These are phyloP conservation scores for Neofusicoccum laricinum DNA, from an alignment of 2,329 filamentous ascomycete genomes.

Conservation along the genomic window DNA sequence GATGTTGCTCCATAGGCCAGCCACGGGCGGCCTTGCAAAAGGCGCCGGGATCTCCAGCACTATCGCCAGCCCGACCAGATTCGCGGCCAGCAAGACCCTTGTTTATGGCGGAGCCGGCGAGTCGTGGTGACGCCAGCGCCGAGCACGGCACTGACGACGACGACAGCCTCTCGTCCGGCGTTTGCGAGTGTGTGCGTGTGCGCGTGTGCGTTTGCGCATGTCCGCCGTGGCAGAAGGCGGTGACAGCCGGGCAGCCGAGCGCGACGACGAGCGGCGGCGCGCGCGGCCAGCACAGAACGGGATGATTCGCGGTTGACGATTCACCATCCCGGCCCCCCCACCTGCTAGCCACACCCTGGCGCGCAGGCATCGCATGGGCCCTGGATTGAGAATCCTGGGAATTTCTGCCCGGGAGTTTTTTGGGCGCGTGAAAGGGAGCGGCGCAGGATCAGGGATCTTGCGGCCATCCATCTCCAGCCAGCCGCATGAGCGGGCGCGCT, in stretches of 20 bases:
- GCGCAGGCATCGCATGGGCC: not conserved
- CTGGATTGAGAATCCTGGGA: not conserved
- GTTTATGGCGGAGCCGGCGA: conserved; percentile 2
- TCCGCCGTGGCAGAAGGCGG: conserved; percentile 9
- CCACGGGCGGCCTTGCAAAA: conserved; percentile 3
- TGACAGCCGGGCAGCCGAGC: conserved; percentile 1
- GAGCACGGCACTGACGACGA: not conserved
- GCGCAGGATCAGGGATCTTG: not conserved
- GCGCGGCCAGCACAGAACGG: not conserved
- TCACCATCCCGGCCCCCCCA: conserved; percentile 2
- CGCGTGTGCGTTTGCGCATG: conserved; percentile 7
- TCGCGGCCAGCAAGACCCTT: conserved; percentile 13
- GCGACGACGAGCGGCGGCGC: not conserved
- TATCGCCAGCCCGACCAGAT: conserved; percentile 12
- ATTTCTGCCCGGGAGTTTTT: conserved; percentile 5
- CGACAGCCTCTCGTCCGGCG: not conserved
- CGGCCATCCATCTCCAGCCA: not conserved
- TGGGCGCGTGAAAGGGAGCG: not conserved
- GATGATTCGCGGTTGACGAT: conserved; percentile 12
- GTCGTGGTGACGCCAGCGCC: not conserved
- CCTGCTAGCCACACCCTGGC: not conserved
- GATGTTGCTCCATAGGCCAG: not conserved
- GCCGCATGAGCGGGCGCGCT: not conserved
- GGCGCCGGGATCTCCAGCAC: conserved; percentile 11
- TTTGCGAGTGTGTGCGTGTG: not conserved